Conservation (phyloP, 306 rosid species). For the Myrica gale region DNA sequence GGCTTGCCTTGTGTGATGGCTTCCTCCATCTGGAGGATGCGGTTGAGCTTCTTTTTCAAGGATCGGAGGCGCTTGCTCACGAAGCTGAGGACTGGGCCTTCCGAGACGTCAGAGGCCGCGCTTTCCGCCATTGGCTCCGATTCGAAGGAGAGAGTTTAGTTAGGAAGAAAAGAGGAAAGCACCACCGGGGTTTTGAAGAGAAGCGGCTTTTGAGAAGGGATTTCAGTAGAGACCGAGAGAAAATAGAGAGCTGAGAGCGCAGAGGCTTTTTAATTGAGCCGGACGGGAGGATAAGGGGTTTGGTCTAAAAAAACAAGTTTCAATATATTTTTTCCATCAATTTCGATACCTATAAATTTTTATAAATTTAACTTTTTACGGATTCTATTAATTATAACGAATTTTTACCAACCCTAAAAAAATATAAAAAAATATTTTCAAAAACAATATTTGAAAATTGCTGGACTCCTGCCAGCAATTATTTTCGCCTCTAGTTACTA, state of each 20-base stretch:
- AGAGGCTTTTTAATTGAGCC: background rate
- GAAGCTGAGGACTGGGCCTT: conserved; percentile 86
- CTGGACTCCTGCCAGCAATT: no score
- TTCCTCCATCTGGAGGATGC: conserved; percentile 72
- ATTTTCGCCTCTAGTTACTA: no score
- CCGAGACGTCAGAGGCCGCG: conserved; percentile 53
- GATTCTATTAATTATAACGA: no score
- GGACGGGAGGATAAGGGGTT: background rate
- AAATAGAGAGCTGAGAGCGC: background rate
- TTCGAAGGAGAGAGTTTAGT: background rate
- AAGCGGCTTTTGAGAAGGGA: background rate
- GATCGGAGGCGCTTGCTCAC: conserved; percentile 90
- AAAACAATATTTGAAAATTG: no score
- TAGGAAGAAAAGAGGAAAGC: background rate
- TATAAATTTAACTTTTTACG: no score
- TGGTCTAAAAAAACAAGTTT: no score
- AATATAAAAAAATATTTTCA: no score
- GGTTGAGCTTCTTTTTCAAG: conserved; percentile 76
- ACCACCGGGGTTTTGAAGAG: conserved; percentile 24
- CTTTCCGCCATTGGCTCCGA: conserved; percentile 52
- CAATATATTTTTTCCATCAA: no score
- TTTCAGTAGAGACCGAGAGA: background rate
- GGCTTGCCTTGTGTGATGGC: conserved; percentile 63
- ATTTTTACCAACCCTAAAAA: no score
- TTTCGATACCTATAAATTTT: no score